Percentiles rank a stretch among this genome's conserved stretches.
These are phyloP conservation scores for Pseudogymnoascus sp. DNA, from an alignment of 2,329 filamentous ascomycete species.

Conservation along the genomic window DNA sequence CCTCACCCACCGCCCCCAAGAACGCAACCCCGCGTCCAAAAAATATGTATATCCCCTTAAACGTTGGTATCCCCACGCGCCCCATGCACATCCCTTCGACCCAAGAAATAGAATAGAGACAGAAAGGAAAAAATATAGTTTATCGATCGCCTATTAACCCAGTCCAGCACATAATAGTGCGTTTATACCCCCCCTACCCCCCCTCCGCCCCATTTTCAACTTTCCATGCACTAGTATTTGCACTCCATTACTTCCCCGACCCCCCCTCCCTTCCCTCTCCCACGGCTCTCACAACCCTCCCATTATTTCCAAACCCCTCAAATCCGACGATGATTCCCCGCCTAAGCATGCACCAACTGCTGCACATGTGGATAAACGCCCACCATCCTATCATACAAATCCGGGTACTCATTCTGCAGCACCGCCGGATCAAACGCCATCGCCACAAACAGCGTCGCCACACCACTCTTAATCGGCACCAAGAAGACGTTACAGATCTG, in stretches of 20 bases:
- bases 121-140: not conserved
- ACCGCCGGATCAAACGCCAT: constrained; percentile 61
- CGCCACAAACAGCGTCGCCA: constrained; percentile 87
- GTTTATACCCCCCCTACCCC: no score
- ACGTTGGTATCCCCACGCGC: not conserved
- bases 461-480: constrained; percentile 77
- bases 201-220: not conserved
- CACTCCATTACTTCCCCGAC: not conserved
- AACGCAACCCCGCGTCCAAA: not conserved
- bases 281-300: not conserved
- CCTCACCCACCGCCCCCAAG: not conserved
- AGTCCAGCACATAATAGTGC: not conserved
- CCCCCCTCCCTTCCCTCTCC: not conserved
- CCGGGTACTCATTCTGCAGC: constrained; percentile 69
- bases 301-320: not conserved
- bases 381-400: constrained; percentile 72
- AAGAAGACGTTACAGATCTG: constrained; percentile 88
- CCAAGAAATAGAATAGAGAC: not conserved
- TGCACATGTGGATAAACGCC: constrained; percentile 77
- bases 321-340: not conserved
- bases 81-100: not conserved
- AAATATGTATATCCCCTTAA: not conserved
- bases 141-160: not conserved
- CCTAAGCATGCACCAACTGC: constrained; percentile 39
- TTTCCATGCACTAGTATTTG: not conserved